Base-by-base conservation (phyloP, 129 eudicot species). In the Oenanthe sinensis region DNA sequence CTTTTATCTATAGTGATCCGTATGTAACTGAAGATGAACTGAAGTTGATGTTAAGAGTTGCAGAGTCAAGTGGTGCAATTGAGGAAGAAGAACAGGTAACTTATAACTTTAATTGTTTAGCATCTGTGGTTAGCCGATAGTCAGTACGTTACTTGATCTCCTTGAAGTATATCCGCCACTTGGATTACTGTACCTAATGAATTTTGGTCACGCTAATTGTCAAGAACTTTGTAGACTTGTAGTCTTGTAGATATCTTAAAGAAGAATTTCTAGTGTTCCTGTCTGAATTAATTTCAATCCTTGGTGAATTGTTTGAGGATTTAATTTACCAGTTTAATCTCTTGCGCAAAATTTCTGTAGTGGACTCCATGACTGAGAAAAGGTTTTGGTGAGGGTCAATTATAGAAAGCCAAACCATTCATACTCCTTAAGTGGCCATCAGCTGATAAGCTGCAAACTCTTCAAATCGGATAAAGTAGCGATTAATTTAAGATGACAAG, bases 61-160 rank as follows among this genome's bases (percentile, higher is more conserved):
- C 94, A 0, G 91, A 90, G 79, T 65, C 86, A 79, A 90, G 94
- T 79, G 94, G 94, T 73, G 91, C 94, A 30, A 90, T 90, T 47
- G 94, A 90, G 85, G 94, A 90, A 80, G 94, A 90, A 87, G 94
- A 90, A 75, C 94, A 90, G 88, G 94, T 87, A 83, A 47, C 16
- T 40, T 46, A 54, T 70, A 46, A 79, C 50, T 67, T 74, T 19
- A 46, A 58, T 33, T 71, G 71, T 77, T 71, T n/a, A 28, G 47
- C 49, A 20, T 76, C 63, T 75, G 67, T 62, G 79, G 42, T 20
- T 13, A 13, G 17, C 8, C 37, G 71, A 26, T 28, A 63, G 28
- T 63, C 71, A 65, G 19, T 65, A 24, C 1, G 17, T 65, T 11
- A 65, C 40, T 30, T 65, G 36, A 65, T 65, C 3, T 65, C 71